phyloP scores from a whole-genome alignment of 768 basidiomycete genomes.

The Termitomyces sp. region DNA sequence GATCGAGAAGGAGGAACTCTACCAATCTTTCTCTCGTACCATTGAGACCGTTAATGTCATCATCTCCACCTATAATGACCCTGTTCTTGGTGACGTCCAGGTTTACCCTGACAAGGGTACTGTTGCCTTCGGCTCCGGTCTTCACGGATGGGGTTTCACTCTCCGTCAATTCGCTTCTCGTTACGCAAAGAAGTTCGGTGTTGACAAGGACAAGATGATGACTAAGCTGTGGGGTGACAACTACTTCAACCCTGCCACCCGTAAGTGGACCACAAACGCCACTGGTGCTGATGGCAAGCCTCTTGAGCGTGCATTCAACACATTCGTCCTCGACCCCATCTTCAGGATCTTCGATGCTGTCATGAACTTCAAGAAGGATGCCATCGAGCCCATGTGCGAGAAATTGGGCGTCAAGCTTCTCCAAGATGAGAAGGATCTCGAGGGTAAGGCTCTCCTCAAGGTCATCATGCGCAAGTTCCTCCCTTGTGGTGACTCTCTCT shows the following conservation, averaged over 20 bases:
- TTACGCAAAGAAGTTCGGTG: slow-evolving; percentile 98
- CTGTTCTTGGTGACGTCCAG: slow-evolving; percentile 92
- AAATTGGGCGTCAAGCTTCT: slow-evolving; percentile 93
- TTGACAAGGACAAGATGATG: slow-evolving; percentile 99
- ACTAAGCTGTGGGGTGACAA: slow-evolving; percentile 97
- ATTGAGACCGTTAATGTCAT: slow-evolving; percentile 98
- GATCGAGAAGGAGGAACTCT: slow-evolving; percentile 92
- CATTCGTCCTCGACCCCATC: slow-evolving; percentile 98
- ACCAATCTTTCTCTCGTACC: slow-evolving; percentile 95
- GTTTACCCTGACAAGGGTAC: slow-evolving; percentile 98
- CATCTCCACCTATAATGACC: slow-evolving; percentile 94
- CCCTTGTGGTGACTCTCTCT: slow-evolving; percentile 93
- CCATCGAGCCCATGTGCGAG: slow-evolving; percentile 77
- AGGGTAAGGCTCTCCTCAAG: slow-evolving; percentile 95
- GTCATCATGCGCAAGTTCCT: slow-evolving; percentile 99
- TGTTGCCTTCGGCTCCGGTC: slow-evolving; percentile 97
- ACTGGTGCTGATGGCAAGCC: slow-evolving; percentile 76
- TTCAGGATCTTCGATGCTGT: slow-evolving; percentile 97
- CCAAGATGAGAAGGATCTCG: slow-evolving; percentile 84
- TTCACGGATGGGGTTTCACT: slow-evolving; percentile 99
- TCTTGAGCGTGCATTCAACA: slow-evolving; percentile 97
- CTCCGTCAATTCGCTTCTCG: slow-evolving; percentile 93
- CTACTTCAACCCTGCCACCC: slow-evolving; percentile 95
- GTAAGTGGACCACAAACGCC: slow-evolving; percentile 88
- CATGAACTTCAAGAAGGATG: slow-evolving; percentile 99